Evolutionary conservation across 179 eudicot species (phyloP), one percentile per base, ranked within the genome.

Genomic region (Actinidia polygama): DNA sequence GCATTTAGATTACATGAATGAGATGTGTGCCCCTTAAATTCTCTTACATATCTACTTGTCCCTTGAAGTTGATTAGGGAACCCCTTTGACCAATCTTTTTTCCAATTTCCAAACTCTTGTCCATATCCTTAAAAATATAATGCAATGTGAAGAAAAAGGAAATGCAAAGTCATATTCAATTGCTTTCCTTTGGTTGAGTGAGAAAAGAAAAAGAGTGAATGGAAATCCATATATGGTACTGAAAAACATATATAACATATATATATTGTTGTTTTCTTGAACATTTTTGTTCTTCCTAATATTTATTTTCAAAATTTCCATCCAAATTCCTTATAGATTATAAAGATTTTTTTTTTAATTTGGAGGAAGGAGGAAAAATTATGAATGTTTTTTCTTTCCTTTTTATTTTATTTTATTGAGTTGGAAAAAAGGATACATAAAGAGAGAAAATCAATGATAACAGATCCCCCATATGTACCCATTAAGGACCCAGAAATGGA

Each of bases 401-500:
- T 58, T 58, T 10, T 58, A 6, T 58, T 58, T 10, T 58, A 7
- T 58, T 10, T 10, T 58, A 3, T 23, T 23, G 7, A 6, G 10
- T 66, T 30, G 4, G 73, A 80, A 36, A 77, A 70, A 23, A 62
- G 57, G 2, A 77, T 62, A 71, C 81, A 50, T 0, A 61, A 9
- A 51, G 59, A 23, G 6, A 59, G n/a, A 72, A 71, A 58, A 67
- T n/a, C n/a, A n/a, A n/a, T n/a, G 84, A 68, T 46, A 44, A 21
- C 66, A 70, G 77, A 76, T 71, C 72, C 18, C 10, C 51, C 40
- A 40, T 40, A 21, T 79, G 89, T 53, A 82, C 78, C 5, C 72
- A 71, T 54, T 19, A 44, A 66, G 80, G 30, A 21, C 73, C 16
- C 36, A 87, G 67, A 19, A 81, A 4, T 53, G 75, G 82, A 12